Conservation (phyloP, 2,329 filamentous ascomycete species). For the Cadophora malorum region DNA sequence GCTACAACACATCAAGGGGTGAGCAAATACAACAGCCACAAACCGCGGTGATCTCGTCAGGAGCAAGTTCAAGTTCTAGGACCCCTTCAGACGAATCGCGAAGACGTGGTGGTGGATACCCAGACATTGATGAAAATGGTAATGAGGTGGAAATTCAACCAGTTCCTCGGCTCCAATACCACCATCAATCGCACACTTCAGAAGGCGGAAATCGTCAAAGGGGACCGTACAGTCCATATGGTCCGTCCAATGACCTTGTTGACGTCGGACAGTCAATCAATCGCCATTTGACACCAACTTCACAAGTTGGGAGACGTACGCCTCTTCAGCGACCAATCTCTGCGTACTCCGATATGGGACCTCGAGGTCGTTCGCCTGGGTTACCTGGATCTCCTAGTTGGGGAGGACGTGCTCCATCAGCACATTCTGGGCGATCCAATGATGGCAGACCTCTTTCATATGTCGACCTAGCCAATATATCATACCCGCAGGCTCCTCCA, state of each 20-base stretch:
- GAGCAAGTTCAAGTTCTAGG: constrained; percentile 35
- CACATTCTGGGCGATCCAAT: constrained; percentile 41
- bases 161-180: constrained; percentile 67
- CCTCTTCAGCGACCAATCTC: constrained; percentile 75
- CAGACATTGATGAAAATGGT: constrained; percentile 38
- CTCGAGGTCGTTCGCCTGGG: constrained; percentile 65
- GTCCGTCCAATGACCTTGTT: constrained; percentile 39
- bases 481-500: constrained; percentile 47
- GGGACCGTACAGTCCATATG: constrained; percentile 26
- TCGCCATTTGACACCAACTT: constrained; percentile 67
- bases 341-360: constrained; percentile 74
- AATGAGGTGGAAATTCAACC: constrained; percentile 29
- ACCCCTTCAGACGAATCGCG: constrained; percentile 35
- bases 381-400: constrained; percentile 42
- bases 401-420: constrained; percentile 42
- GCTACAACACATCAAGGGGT: constrained; percentile 34
- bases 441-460: constrained; percentile 45
- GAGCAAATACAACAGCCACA: constrained; percentile 44
- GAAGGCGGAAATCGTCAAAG: constrained; percentile 46
- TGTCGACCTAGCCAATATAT: constrained; percentile 61
- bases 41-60: constrained; percentile 41
- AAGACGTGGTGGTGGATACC: constrained; percentile 25
- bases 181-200: constrained; percentile 56
- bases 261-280: constrained; percentile 60
- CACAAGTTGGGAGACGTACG: constrained; percentile 58